Conservation (phyloP, 163 green algal genomes). For the Coccomyxa subellipsoidea region DNA sequence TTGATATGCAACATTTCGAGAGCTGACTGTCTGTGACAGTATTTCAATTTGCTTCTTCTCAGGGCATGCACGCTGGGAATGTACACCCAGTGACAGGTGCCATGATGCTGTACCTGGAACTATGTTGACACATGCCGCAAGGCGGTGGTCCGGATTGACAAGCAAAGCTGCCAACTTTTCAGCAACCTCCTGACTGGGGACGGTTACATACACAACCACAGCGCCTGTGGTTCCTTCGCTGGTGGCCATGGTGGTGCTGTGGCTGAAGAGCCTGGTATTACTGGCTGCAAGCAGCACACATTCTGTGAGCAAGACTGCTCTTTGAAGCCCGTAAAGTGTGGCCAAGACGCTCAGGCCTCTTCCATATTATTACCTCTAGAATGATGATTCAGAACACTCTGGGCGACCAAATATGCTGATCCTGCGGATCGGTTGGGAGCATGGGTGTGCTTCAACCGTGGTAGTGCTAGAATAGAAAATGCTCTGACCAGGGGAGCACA, state of each 20-base stretch:
- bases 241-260: background rate
- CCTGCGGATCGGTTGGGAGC: background rate
- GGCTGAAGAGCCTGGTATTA: background rate
- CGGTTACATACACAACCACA: constrained; percentile 42
- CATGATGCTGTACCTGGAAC: constrained; percentile 36
- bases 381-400: background rate
- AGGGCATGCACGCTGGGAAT: background rate
- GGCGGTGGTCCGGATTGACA: constrained; percentile 37
- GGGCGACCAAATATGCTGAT: background rate
- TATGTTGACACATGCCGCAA: constrained; percentile 75
- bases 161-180: constrained; percentile 39
- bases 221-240: background rate
- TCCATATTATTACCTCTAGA: background rate
- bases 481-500: background rate
- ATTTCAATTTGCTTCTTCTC: background rate
- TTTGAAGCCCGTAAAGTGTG: background rate
- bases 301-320: background rate
- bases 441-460: background rate
- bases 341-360: background rate
- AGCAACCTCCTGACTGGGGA: constrained; percentile 28
- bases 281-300: background rate
- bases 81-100: background rate
- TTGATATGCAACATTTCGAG: background rate
- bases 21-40: background rate
- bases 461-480: background rate